Base-by-base conservation (phyloP, 371 early-diverging fungal genomes). In the Paraphysoderma sedebokerense region DNA sequence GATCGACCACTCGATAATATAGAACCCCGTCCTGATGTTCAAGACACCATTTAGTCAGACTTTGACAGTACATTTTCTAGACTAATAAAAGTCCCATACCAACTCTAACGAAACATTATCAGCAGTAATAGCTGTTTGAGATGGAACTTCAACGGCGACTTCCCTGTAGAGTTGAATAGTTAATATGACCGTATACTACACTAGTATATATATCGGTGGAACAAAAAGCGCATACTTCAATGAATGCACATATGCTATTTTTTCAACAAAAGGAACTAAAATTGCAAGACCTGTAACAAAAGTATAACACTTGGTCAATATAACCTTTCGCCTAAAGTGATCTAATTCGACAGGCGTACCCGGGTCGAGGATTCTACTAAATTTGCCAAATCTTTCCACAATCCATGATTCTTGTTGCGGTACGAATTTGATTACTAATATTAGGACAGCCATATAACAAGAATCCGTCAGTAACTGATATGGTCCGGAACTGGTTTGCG, bases 361-460 rank as follows among this genome's bases (percentile, higher is more conserved):
- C 5, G 95, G 93, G 39, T 89, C 86, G 20, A 96, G 65, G 50
- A 89, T 75, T 37, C 85, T 70, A 63, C 85, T 67, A 60, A 87
- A 87, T 55, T 68, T 68, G 31, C 87, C 87, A 79, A 86, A 83
- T 30, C 87, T 76, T 57, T 87, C 88, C 6, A 87, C 79, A 36
- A 89, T 77, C 85, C 83, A 95, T 2, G 93, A 92, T 63, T 93
- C 90, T 62, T 95, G 92, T 67, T 97, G 92, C 41, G 96, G 96
- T 17, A 97, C 96, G 63, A 97, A 96, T 61, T 92, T 87, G 51
- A 93, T 59, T 17, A 88, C 41, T 2, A n/a, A n/a, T n/a, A n/a
- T n/a, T n/a, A n/a, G n/a, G n/a, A n/a, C n/a, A n/a, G n/a, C n/a
- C n/a, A n/a, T n/a, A n/a, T n/a, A n/a, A n/a, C n/a, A n/a, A n/a